Base-by-base conservation (phyloP, 345 rosid genomes). In the Eucalyptus pauciflora region DNA sequence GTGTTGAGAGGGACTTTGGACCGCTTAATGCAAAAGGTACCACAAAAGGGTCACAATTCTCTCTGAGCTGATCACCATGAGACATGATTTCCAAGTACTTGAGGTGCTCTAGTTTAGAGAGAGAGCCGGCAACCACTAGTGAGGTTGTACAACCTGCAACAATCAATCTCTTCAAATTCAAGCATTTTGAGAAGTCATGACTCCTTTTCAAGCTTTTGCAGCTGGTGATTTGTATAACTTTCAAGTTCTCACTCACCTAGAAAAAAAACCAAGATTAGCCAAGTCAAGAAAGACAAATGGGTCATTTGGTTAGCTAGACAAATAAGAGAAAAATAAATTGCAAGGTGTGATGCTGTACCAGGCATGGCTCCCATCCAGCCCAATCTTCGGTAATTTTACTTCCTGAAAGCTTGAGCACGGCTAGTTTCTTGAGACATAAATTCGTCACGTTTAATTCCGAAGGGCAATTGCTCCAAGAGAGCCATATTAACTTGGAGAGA, bases 61-160 rank as follows among this genome's bases (percentile, higher is more conserved):
- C 71, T 64, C 37, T n/a, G 10, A 2, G 0, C 0, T 3, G 10
- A 14, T 4, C 5, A 64, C 71, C 10, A 14, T 3, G 31, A 13
- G 71, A 31, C 31, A 0, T 13, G 71, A 64, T 64, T 69, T 33
- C 4, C 43, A 88, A n/a, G 33, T 81, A 45, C 51, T 81, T 56
- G 1, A 88, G 76, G 50, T 29, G 37, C 46, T 52, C 20, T 41
- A 88, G 27, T 37, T 88, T 27, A 8, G 29, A 10, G 5, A 88
- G 45, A 8, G 89, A 88, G 46, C 12, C 17, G 45, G 13, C 24
- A 33, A n/a, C 60, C 45, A 13, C 79, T 8, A 45, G 17, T 1
- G 31, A 83, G 14, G 31, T n/a, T 25, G 9, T 9, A 81, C 89
- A 83, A 45, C 31, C 87, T 0, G 0, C 9, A 29, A 88, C 15